Evolutionary conservation across 345 rosid species (phyloP).

Genomic region (Euphorbia pulcherrima): DNA sequence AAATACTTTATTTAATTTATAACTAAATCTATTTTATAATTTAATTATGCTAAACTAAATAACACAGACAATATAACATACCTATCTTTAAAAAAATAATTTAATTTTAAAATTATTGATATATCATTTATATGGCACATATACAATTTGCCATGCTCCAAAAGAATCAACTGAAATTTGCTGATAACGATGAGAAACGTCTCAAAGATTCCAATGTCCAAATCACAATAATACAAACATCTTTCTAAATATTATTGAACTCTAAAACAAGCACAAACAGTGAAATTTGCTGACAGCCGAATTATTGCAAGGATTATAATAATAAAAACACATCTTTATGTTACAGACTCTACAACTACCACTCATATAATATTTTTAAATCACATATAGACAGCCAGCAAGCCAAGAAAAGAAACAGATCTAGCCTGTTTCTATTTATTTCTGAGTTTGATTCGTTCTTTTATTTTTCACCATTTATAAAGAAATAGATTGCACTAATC

Average conservation of each 20-base stretch:
- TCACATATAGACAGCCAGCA: slow-evolving; percentile 5
- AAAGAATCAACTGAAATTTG: background rate
- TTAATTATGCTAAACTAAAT: too few species aligned
- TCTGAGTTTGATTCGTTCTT: background rate
- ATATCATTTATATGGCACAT: too few species aligned
- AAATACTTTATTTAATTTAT: too few species aligned
- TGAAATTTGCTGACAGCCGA: slow-evolving; percentile 2
- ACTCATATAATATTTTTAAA: too few species aligned
- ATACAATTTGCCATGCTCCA: too few species aligned
- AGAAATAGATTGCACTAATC: slow-evolving; percentile 10
- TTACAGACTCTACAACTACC: background rate
- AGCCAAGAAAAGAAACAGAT: slow-evolving; percentile 19
- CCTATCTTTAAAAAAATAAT: too few species aligned
- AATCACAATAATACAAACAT: too few species aligned
- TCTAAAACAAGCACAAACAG: background rate
- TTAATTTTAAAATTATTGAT: too few species aligned
- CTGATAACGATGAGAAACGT: background rate
- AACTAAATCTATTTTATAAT: too few species aligned
- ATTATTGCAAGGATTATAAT: slow-evolving; percentile 18
- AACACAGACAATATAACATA: too few species aligned
- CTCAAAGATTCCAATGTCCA: too few species aligned
- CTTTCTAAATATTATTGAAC: too few species aligned
- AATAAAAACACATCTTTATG: slow-evolving; percentile 4
- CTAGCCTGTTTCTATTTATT: slow-evolving; percentile 2
- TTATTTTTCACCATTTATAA: slow-evolving; percentile 9